Percentiles rank a stretch among this genome's conserved stretches.
Evolutionary conservation across 805 yeast genomes (phyloP).

Genomic region (Scheffersomyces stipitis): DNA sequence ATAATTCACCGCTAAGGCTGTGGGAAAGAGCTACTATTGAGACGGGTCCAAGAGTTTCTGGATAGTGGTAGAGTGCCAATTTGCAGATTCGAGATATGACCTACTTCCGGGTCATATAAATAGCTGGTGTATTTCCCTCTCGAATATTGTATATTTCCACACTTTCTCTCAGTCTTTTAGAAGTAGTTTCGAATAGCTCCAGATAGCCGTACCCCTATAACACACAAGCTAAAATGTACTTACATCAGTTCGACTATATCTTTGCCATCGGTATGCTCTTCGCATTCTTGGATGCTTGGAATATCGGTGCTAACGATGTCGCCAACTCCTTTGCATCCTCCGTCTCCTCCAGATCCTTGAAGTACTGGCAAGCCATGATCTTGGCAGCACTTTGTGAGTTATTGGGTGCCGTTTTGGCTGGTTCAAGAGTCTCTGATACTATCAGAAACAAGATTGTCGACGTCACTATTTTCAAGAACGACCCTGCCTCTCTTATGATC

Average conservation of each 20-base stretch:
- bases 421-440: conserved; percentile 72
- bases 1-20: too few relatives aligned
- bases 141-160: too few relatives aligned
- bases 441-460: conserved; percentile 65
- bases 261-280: conserved; percentile 68
- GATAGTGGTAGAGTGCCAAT: too few relatives aligned
- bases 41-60: too few relatives aligned
- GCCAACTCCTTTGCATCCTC: conserved; percentile 80
- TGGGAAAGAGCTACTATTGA: too few relatives aligned
- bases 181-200: too few relatives aligned
- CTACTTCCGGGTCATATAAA: too few relatives aligned
- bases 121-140: too few relatives aligned
- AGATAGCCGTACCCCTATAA: too few relatives aligned
- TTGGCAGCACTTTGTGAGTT: conserved; percentile 72
- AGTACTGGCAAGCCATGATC: conserved; percentile 75
- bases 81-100: too few relatives aligned
- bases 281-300: conserved; percentile 77
- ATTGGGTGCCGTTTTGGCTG: conserved; percentile 71
- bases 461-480: conserved; percentile 44
- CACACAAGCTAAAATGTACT: too few relatives aligned
- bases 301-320: conserved; percentile 81
- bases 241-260: conserved; percentile 64
- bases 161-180: too few relatives aligned
- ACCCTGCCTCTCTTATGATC: conserved; percentile 72
- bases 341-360: conserved; percentile 65